Conservation (phyloP, 2,329 filamentous ascomycete genomes). For the Mycocentrospora acerina region DNA sequence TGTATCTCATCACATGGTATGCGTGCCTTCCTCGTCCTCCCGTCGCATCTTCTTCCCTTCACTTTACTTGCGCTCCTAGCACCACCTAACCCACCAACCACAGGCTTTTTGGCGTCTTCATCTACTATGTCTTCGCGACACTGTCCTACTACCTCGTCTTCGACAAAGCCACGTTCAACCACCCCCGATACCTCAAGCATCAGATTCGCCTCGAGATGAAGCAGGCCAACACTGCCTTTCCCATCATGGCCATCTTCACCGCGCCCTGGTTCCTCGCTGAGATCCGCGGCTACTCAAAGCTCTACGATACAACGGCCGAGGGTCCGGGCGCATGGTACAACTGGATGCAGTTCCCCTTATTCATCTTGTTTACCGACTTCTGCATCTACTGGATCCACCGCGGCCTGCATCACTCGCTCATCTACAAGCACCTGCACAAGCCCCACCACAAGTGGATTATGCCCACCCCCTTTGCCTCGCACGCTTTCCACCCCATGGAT, state of each 20-base stretch:
- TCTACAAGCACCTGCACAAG: slow-evolving; percentile 94
- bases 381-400: slow-evolving; percentile 92
- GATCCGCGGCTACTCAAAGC: slow-evolving; percentile 79
- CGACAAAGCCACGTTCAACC: slow-evolving; percentile 83
- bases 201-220: slow-evolving; percentile 84
- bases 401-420: slow-evolving; percentile 72
- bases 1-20: slow-evolving; percentile 87
- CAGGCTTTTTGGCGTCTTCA: slow-evolving; percentile 80
- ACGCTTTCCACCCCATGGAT: slow-evolving; percentile 93
- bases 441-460: slow-evolving; percentile 99
- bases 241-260: slow-evolving; percentile 79
- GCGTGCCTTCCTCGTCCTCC: too few species aligned
- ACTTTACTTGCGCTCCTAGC: background rate
- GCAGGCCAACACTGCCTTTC: slow-evolving; percentile 75
- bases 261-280: slow-evolving; percentile 79
- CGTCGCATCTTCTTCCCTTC: background rate
- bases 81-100: slow-evolving; percentile 9
- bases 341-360: slow-evolving; percentile 80
- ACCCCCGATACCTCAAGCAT: slow-evolving; percentile 94
- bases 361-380: slow-evolving; percentile 85
- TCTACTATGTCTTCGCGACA: slow-evolving; percentile 83
- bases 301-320: slow-evolving; percentile 78
- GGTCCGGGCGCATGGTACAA: slow-evolving; percentile 79
- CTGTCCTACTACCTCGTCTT: slow-evolving; percentile 88
- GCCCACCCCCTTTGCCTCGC: slow-evolving; percentile 88